A percentile compares a stretch with the other conserved stretches of the same genome.
phyloP scores from a whole-genome alignment of 805 yeast genomes.

The Nakazawaea ishiwadae region DNA sequence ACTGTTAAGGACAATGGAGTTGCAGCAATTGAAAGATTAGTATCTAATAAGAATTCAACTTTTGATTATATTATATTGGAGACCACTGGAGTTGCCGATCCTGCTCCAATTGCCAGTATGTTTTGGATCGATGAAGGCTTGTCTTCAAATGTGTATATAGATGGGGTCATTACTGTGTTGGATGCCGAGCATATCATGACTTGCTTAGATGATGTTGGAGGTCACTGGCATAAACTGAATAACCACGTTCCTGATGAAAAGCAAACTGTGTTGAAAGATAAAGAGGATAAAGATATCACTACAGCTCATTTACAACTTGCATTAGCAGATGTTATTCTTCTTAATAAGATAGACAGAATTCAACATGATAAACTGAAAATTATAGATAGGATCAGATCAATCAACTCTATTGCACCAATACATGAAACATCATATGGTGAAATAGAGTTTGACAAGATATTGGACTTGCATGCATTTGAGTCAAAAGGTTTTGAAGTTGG shows the following conservation, averaged over 20 bases:
- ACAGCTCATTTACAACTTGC: constrained; percentile 91
- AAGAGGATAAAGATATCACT: constrained; percentile 45
- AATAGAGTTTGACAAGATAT: constrained; percentile 55
- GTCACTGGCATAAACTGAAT: constrained; percentile 56
- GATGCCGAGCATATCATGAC: constrained; percentile 64
- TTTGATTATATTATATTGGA: constrained; percentile 92
- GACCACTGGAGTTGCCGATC: constrained; percentile 96
- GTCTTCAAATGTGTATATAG: constrained; percentile 78
- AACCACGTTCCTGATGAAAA: constrained; percentile 28
- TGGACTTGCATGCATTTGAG: constrained; percentile 80
- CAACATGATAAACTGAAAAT: constrained; percentile 21
- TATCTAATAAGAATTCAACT: constrained; percentile 61
- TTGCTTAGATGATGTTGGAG: constrained; percentile 68
- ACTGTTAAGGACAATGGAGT: constrained; percentile 95
- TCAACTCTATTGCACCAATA: constrained; percentile 69
- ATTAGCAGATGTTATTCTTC: constrained; percentile 73
- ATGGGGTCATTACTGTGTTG: constrained; percentile 85
- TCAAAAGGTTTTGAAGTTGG: constrained; percentile 21
- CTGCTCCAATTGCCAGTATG: constrained; percentile 95
- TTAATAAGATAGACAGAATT: constrained; percentile 73
- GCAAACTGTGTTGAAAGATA: constrained; percentile 18
- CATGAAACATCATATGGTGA: constrained; percentile 71
- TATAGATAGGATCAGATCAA: constrained; percentile 31
- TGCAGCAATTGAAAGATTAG: constrained; percentile 83
- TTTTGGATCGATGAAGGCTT: constrained; percentile 96